These are phyloP conservation scores for Diaporthe sp. DNA, from an alignment of 2,329 filamentous ascomycete genomes.

Conservation along the genomic window DNA sequence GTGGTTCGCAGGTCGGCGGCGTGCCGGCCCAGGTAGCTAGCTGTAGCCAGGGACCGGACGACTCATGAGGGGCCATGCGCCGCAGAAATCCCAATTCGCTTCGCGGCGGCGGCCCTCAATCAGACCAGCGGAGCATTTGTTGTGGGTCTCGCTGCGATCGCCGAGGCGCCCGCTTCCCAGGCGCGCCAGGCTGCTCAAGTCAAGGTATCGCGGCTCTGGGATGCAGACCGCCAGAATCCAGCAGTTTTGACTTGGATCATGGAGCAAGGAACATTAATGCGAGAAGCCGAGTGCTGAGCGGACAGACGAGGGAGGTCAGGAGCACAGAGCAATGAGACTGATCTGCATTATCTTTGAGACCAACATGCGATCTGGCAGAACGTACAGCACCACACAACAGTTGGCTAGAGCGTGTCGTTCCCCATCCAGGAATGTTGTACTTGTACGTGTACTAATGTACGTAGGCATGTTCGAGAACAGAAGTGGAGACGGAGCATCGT, in stretches of 20 bases:
- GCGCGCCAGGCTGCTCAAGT: not conserved
- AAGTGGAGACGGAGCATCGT: conserved; percentile 15
- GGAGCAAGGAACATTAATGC: not conserved
- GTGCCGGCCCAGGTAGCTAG: not conserved
- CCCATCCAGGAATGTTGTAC: not conserved
- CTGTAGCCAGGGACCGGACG: not conserved
- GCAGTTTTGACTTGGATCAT: not conserved
- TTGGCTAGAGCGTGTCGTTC: not conserved
- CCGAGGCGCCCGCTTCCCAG: not conserved
- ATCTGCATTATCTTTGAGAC: not conserved
- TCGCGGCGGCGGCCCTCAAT: conserved; percentile 7
- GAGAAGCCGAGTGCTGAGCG: not conserved
- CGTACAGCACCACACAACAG: not conserved
- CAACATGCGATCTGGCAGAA: not conserved
- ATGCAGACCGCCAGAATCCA: conserved; percentile 8
- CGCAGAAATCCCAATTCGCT: not conserved
- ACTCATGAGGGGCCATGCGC: not conserved
- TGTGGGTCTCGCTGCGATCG: not conserved
- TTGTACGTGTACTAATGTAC: not conserved
- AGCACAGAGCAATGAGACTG: not conserved
- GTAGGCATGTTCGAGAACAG: not conserved
- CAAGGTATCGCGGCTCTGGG: conserved; percentile 11
- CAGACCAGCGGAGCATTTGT: not conserved
- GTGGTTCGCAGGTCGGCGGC: not conserved
- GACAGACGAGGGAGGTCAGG: not conserved